Evolutionary conservation across 1,284 basidiomycete species (phyloP), one percentile per base, ranked within the genome.

Genomic region (Ceratobasidium sp.): DNA sequence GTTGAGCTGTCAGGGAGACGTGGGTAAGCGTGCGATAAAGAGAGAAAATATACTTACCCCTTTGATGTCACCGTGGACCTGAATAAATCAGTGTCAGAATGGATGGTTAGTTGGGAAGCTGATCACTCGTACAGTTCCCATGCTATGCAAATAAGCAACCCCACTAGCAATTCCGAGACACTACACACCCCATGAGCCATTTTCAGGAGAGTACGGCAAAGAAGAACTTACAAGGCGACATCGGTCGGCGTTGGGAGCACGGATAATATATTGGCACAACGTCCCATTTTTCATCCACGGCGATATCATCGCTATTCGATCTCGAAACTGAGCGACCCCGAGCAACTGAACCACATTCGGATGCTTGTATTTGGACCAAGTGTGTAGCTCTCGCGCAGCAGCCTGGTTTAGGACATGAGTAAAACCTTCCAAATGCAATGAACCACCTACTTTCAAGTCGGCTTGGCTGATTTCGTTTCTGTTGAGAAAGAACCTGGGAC

Each of bases 251-350:
- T 29, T 41, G 19, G 64, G 64, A 14, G 14, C 14, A 1, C 37
- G 46, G 0, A 9, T 1, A 41, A 66, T 51, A 39, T 66, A 54
- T 19, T 66, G 49, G 3, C 48, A 19, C 22, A 66, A 24, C 16
- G 46, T 66, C 19, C 64, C 64, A 39, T 66, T 34, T 24, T 53
- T 34, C 64, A 66, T 66, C 64, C 64, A 66, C 24, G 24, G 49
- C 7, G 64, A 66, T n/a, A 66, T 34, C 64, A 66, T 66, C 11
- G 43, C 48, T 29, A 66, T 39, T 13, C 64, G 27, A 37, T 41
- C 64, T 14, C 24, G 24, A 54, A 66, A 66, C 31, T 37, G 46
- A 9, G 48, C 37, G 13, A 66, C 49, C 22, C 64, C 64, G 3
- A 39, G 16, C 34, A 66, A 34, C 31, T 51, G 8, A 5, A 51